Base-by-base conservation (phyloP, 345 rosid genomes). In the Melaleuca alternifolia region DNA sequence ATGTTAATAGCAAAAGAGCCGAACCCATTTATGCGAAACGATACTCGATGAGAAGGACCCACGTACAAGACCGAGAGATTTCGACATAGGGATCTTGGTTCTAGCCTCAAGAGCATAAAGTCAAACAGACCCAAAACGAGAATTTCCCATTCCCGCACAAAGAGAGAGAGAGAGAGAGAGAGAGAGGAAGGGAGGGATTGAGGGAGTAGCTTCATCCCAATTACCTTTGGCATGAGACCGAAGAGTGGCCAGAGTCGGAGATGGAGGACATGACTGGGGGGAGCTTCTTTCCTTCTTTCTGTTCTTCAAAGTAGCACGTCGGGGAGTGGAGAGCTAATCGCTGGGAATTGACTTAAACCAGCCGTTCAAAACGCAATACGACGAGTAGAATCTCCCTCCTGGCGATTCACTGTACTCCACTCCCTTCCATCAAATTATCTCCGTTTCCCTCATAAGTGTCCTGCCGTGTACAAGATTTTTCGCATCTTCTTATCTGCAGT, bases 381-480 rank as follows among this genome's bases (percentile, higher is more conserved):
- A 65, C 24, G 13, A 9, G 7, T 5, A 71, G 11, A n/a, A 41
- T 41, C 12, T 59, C 65, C 13, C 16, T 11, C 41, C 41, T 4
- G 4, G 41, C 41, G 41, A 41, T 41, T n/a, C 37, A 28, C n/a
- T 13, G 71, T 6, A 13, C 37, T 62, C 75, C 76, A 30, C 76
- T 30, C 14, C 76, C 44, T 30, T 61, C 6, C 37, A 28, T 14
- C 6, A 7, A 61, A 61, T 6, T 18, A 28, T n/a, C 37, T 59
- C 71, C 41, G 4, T 41, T 41, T 41, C 41, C 41, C 41, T 41
- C 41, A 41, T 41, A 2, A 41, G 3, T 41, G 33, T 33, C 2
- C 12, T 18, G 0, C 24, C 7, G 4, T 3, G 0, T 71, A 71
- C 0, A 33, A 18, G 48, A 33, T 10, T 9, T 71, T 1, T 0